A percentile compares a stretch with the other conserved stretches of the same genome.
Evolutionary conservation across 2,329 filamentous ascomycete species (phyloP).

Genomic region (Fusarium proliferatum): DNA sequence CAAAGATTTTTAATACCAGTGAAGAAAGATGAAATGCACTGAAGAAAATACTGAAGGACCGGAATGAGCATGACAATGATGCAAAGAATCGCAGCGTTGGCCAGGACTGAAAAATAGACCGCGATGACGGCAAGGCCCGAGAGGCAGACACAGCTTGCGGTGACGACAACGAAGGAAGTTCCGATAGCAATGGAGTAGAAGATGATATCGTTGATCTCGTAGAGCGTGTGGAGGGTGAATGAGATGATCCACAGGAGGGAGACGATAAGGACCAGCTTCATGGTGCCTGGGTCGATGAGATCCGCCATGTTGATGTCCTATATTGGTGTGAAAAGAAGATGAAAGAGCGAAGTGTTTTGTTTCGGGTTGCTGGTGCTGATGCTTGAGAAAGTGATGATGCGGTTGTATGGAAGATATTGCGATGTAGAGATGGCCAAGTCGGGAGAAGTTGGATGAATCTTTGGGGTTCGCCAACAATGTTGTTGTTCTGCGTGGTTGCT

Average conservation of each 20-base stretch:
- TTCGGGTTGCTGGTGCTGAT: accelerated
- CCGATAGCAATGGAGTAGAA: background rate
- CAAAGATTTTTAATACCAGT: accelerated
- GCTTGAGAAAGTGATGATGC: accelerated
- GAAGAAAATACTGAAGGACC: accelerated
- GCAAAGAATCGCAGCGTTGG: background rate
- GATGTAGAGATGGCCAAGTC: background rate
- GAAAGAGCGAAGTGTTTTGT: accelerated
- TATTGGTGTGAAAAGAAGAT: no score
- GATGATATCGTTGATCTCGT: background rate
- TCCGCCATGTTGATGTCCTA: background rate
- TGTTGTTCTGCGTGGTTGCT: accelerated
- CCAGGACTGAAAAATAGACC: background rate
- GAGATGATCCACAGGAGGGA: background rate
- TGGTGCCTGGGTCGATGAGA: background rate
- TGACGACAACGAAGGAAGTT: background rate
- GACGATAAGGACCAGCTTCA: background rate
- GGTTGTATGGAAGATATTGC: no score
- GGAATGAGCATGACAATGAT: background rate
- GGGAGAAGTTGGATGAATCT: no score
- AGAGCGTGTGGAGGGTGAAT: background rate
- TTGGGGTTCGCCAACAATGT: accelerated
- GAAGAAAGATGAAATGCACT: background rate
- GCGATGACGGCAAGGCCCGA: background rate
- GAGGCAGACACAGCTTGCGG: background rate